Base-by-base conservation (phyloP, 352 stramenopile species). In the Globisporangium uncinulatum region DNA sequence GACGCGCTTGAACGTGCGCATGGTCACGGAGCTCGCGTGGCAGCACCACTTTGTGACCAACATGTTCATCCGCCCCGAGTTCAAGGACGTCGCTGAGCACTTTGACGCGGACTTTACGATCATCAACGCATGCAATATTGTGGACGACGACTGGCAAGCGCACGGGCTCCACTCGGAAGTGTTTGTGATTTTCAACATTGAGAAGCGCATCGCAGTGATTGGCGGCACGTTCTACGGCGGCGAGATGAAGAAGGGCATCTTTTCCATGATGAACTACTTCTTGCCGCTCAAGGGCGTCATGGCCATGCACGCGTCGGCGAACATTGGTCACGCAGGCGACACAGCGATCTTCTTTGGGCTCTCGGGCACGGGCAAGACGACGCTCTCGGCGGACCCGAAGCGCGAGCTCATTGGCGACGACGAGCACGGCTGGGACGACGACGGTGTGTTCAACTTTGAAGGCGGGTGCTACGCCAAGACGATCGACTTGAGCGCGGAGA, bases 181-280 rank as follows among this genome's bases (percentile, higher is more conserved):
- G 32, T 98, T 97, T 56, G 94, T 98, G 17, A 91, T 92, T 14
- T 98, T 99, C 74, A 98, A 99, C 73, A 83, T 99, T 57, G 95
- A 98, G 66, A 95, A 98, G 69, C 84, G 95, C 56, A 76, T 94
- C 46, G 95, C 93, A 41, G 85, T 99, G 49, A 98, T 98, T 55
- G 93, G 94, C 55, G 95, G 95, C 55, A 98, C 96, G 7, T 98
- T 84, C 83, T 99, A 99, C 76, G 96, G 95, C 50, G 97, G 96
- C 44, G 96, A 99, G 75, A 99, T 98, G 82, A 99, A 99, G 79
- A 99, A 99, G 77, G 96, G 95, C 34, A 98, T 99, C 65, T 99
- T 99, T 65, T 94, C 81, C 54, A 87, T 99, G 73, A 99, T 99
- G 95, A 99, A 99, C 78, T 99, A 98, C 79, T 98, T 84, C 87